Percentiles rank a stretch among this genome's conserved stretches.
Evolutionary conservation across 225 moss, liverwort and hornwort species (phyloP).

Genomic region (Asterella californica): DNA sequence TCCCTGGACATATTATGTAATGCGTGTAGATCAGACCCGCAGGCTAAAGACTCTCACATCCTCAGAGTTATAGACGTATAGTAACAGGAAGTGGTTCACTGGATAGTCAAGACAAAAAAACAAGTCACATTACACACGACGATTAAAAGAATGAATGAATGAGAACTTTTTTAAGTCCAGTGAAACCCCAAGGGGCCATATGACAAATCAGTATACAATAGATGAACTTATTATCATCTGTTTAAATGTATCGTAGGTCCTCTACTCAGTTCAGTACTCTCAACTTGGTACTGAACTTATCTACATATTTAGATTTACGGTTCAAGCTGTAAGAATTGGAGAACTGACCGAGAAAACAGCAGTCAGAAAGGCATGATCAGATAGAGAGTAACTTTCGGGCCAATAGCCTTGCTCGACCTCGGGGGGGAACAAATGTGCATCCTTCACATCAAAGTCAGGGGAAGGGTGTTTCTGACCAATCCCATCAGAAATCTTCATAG

Average conservation of each 20-base stretch:
- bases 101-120: too few relatives aligned
- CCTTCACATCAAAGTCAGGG: conserved; percentile 19
- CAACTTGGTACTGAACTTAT: not conserved
- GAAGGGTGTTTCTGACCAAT: not conserved
- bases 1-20: too few relatives aligned
- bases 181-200: conserved; percentile 1
- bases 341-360: conserved; percentile 17
- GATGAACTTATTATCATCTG: conserved; percentile 16
- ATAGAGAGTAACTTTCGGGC: conserved; percentile 23
- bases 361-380: conserved; percentile 23
- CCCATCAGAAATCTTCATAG: not conserved
- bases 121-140: too few relatives aligned
- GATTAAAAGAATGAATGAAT: conserved; percentile 1
- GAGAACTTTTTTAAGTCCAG: not conserved
- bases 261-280: conserved; percentile 1
- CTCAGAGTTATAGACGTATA: too few relatives aligned
- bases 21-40: too few relatives aligned
- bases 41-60: too few relatives aligned
- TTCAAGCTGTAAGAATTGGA: conserved; percentile 10
- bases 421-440: conserved; percentile 21
- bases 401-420: conserved; percentile 26
- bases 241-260: not conserved
- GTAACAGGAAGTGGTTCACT: too few relatives aligned
- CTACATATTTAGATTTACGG: not conserved
- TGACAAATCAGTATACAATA: conserved; percentile 14